Base-by-base conservation (phyloP, 2,329 filamentous ascomycete genomes). In the Ophiostoma tasmaniense region DNA sequence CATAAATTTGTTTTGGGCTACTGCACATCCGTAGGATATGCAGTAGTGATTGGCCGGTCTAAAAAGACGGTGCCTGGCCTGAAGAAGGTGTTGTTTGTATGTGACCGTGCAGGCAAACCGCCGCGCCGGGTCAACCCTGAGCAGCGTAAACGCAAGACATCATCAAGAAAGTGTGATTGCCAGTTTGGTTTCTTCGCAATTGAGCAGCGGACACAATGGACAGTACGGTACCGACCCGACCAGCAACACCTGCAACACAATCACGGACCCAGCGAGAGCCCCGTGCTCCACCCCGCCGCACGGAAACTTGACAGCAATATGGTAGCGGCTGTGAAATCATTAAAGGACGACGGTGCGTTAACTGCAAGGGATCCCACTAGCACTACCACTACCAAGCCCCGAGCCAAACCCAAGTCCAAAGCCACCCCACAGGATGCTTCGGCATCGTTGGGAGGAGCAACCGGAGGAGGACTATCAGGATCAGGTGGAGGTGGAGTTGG, bases 111-210 rank as follows among this genome's bases (percentile, higher is more conserved):
- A 3, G 87, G 87, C 59, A 87, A 87, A 73, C 85, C 85, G 1
- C 85, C 85, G 2, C 85, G 81, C 68, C 82, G 85, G 6, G 86
- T 87, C n/a, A 88, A 81, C 71, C 85, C 87, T 1, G 87, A 89
- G 76, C 83, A 84, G 71, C 83, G 87, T 69, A 89, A 89, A 76
- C 82, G 86, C 28, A 87, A 87, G 75, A 89, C 87, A 0, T 88
- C 87, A 10, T 89, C 87, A n/a, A 82, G 87, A 64, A 89, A 89
- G 74, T 89, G 87, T 73, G 87, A 89, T 73, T 89, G 87, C 72
- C 85, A 86, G 37, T 89, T 89, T 75, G 87, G 87, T n/a, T 89
- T 89, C 76, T 89, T 89, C 72, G 87, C 87, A 68, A 87, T 89
- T 52, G 87, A 89, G 76, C 86, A 89, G 74, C 81, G 87, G 70